Evolutionary conservation across 2,329 filamentous ascomycete species (phyloP).

Genomic region (Trichophyton rubrum): DNA sequence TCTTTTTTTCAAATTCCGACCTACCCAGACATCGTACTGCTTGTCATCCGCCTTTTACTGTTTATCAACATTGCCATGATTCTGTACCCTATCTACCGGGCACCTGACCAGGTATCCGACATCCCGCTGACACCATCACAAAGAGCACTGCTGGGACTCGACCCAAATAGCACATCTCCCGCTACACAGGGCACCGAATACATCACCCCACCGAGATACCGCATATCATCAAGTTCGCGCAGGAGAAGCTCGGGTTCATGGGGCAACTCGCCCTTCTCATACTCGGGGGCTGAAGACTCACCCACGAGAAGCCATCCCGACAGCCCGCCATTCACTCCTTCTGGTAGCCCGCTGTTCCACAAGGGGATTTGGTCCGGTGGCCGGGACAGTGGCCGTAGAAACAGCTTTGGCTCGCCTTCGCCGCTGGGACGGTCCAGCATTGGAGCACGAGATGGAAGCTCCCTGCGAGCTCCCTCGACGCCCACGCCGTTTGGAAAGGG

Average conservation of each 20-base stretch:
- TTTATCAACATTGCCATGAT: conserved; percentile 59
- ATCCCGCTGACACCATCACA: conserved; percentile 86
- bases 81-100: conserved; percentile 57
- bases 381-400: conserved; percentile 37
- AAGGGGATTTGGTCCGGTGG: conserved; percentile 46
- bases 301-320: conserved; percentile 22
- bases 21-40: conserved; percentile 36
- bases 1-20: conserved; percentile 24
- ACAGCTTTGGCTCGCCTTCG: conserved; percentile 50
- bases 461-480: conserved; percentile 50
- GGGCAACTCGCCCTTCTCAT: conserved; percentile 28
- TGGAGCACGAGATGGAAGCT: conserved; percentile 31
- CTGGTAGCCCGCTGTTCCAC: conserved; percentile 49
- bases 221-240: conserved; percentile 53
- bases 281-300: conserved; percentile 27
- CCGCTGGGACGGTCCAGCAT: conserved; percentile 38
- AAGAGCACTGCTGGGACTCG: conserved; percentile 69
- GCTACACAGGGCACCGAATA: conserved; percentile 57
- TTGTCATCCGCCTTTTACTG: conserved; percentile 50
- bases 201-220: conserved; percentile 77
- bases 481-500: conserved; percentile 59
- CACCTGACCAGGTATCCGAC: conserved; percentile 67
- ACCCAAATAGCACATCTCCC: conserved; percentile 52
- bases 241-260: conserved; percentile 30
- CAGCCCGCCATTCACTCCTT: conserved; percentile 43